A percentile compares a stretch with the other conserved stretches of the same genome.
Evolutionary conservation across 129 eudicot genomes (phyloP).

Genomic region (Calendula officinalis): DNA sequence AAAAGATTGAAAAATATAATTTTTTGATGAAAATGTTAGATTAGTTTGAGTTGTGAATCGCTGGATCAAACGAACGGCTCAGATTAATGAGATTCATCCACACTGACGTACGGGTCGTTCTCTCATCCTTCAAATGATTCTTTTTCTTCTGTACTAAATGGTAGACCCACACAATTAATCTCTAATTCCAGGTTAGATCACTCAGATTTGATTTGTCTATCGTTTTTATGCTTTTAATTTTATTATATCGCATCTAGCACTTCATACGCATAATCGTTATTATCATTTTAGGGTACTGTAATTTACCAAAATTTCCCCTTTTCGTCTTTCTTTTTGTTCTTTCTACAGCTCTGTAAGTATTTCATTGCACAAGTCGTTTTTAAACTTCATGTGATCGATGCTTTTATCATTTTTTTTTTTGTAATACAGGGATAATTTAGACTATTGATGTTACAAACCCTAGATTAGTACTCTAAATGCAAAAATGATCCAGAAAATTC

Average conservation of each 20-base stretch:
- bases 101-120: not conserved
- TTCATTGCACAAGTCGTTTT: slow-evolving; percentile 2
- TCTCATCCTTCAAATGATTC: slow-evolving; percentile 1
- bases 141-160: not conserved
- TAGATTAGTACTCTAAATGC: slow-evolving; percentile 7
- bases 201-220: not conserved
- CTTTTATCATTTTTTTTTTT: not conserved
- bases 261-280: not conserved
- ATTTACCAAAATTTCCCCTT: not conserved
- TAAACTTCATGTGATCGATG: slow-evolving; percentile 5
- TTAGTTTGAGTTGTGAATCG: no score
- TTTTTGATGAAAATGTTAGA: no score
- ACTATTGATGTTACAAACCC: slow-evolving; percentile 15
- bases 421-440: not conserved
- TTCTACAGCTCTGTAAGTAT: slow-evolving; percentile 2
- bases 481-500: slow-evolving; percentile 11
- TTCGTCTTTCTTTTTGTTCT: slow-evolving; percentile 8
- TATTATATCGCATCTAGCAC: slow-evolving; percentile 7
- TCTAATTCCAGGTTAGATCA: slow-evolving; percentile 16
- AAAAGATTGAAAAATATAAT: no score
- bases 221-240: not conserved
- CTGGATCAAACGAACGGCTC: slow-evolving; percentile 15
- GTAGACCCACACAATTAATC: slow-evolving; percentile 16
- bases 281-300: slow-evolving; percentile 2
- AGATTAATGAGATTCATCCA: slow-evolving; percentile 8